A percentile compares a stretch with the other conserved stretches of the same genome.
These are phyloP conservation scores for Cenchrus americanus DNA, from an alignment of 176 grass and related monocot genomes.

Conservation along the genomic window DNA sequence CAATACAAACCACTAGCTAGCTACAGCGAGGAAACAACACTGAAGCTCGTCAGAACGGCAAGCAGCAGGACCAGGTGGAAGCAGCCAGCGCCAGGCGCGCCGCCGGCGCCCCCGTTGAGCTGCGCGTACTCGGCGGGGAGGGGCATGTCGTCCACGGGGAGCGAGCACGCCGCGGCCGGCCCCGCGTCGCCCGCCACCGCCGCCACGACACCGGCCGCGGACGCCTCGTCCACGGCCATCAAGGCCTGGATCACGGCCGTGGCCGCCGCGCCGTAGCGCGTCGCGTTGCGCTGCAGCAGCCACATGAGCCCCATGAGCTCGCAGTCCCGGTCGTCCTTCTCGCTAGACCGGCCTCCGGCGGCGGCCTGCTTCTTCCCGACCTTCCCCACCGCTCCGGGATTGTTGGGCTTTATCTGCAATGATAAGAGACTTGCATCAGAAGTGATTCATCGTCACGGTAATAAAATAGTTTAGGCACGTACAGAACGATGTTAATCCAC, in stretches of 20 bases:
- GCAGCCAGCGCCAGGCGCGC: neutral
- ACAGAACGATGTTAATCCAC: neutral
- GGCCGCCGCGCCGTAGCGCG: conserved; percentile 62
- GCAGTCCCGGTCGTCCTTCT: conserved; percentile 70
- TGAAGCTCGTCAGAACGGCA: neutral
- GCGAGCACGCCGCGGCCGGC: conserved; percentile 60
- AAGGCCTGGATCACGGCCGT: conserved; percentile 71
- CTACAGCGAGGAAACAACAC: conserved; percentile 21
- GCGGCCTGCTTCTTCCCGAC: conserved; percentile 5
- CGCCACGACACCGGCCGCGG: conserved; percentile 25
- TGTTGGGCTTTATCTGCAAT: conserved; percentile 34
- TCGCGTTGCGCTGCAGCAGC: conserved; percentile 80
- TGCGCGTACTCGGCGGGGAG: conserved; percentile 64
- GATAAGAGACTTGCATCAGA: neutral
- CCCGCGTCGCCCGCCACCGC: conserved; percentile 30
- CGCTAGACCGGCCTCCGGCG: neutral
- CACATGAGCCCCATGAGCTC: conserved; percentile 93
- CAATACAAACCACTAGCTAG: conserved; percentile 19
- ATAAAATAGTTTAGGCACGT: neutral
- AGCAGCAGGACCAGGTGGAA: conserved; percentile 30
- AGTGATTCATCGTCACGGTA: no score
- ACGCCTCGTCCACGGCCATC: conserved; percentile 76
- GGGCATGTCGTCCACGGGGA: conserved; percentile 65
- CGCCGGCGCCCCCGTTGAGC: conserved; percentile 37
- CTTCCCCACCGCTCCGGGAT: neutral